phyloP scores from a whole-genome alignment of 129 eudicot genomes.

The Heracleum sosnowskyi region DNA sequence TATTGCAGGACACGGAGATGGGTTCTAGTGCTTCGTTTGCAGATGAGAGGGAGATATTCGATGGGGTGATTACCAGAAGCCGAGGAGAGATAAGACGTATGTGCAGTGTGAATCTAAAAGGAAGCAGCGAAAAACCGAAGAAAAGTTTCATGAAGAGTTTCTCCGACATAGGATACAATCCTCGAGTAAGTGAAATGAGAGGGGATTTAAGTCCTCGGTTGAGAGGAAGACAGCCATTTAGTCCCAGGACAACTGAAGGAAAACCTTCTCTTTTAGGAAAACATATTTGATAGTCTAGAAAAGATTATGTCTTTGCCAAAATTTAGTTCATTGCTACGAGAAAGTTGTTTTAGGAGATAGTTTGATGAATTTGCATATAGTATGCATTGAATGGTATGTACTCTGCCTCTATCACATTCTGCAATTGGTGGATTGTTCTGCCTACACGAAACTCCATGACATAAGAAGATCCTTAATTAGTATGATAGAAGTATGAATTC shows the following conservation, averaged over 20 bases:
- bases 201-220: slow-evolving; percentile 6
- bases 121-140: neutral
- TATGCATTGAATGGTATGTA: neutral
- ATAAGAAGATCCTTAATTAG: neutral
- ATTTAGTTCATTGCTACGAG: neutral
- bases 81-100: slow-evolving; percentile 15
- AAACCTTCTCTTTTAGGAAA: slow-evolving; percentile 5
- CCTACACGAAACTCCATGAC: neutral
- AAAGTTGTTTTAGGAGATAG: neutral
- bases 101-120: neutral
- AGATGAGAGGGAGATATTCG: slow-evolving; percentile 2
- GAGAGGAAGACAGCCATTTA: neutral
- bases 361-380: neutral
- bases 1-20: slow-evolving; percentile 9
- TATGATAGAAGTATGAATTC: neutral
- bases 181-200: slow-evolving; percentile 14
- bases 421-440: neutral
- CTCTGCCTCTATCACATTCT: neutral
- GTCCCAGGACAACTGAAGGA: neutral
- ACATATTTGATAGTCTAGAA: neutral
- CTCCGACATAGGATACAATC: slow-evolving; percentile 6
- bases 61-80: slow-evolving; percentile 15
- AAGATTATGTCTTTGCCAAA: neutral
- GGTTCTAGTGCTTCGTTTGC: slow-evolving; percentile 12
- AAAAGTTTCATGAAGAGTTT: slow-evolving; percentile 12